Evolutionary conservation across 345 rosid species (phyloP).

Genomic region (Gossypium thurberi): DNA sequence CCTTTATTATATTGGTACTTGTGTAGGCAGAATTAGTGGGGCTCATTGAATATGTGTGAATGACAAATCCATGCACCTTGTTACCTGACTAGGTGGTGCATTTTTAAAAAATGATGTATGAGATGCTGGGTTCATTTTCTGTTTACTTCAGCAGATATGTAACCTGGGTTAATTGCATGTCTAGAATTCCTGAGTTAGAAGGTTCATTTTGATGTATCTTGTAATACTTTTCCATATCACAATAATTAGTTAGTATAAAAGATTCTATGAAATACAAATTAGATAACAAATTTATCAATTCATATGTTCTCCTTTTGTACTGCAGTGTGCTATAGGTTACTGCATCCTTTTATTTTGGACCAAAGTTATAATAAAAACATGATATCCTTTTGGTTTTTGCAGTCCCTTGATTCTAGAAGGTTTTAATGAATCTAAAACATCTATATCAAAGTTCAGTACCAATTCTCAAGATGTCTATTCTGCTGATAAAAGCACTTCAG

Average conservation of each 20-base stretch:
- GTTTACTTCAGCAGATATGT: not conserved
- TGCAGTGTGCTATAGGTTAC: not conserved
- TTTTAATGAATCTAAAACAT: conserved; percentile 20
- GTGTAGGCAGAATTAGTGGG: not conserved
- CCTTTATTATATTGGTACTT: not conserved
- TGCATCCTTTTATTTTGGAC: conserved; percentile 6
- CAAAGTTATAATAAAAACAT: not conserved
- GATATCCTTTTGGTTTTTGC: conserved; percentile 10
- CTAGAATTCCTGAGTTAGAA: not conserved
- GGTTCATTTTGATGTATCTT: not conserved
- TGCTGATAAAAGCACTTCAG: conserved; percentile 35
- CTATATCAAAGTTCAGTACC: conserved; percentile 11
- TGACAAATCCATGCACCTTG: not conserved
- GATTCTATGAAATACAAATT: not conserved
- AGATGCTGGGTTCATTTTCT: not conserved
- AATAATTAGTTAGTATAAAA: not conserved
- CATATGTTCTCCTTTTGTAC: not conserved
- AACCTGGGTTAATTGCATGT: not conserved
- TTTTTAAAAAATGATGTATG: not conserved
- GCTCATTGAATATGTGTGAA: not conserved
- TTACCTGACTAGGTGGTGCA: conserved; percentile 8
- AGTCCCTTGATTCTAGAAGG: conserved; percentile 29
- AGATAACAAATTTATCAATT: not conserved
- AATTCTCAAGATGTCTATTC: conserved; percentile 32
- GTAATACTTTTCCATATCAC: conserved; percentile 1